phyloP scores from a whole-genome alignment of 148 eudicot species.

The Cornus florida region DNA sequence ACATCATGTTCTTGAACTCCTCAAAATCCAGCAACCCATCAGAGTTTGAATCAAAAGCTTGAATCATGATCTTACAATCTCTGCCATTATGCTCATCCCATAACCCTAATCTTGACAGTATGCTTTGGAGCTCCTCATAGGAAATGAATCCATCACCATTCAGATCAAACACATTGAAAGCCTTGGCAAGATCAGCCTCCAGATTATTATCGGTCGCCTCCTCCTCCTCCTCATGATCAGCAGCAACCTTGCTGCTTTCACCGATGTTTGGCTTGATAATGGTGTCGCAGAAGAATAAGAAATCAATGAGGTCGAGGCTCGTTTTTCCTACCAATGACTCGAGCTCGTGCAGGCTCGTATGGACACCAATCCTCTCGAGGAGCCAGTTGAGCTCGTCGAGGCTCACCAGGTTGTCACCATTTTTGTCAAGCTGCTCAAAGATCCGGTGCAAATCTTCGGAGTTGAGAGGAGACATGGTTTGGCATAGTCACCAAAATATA shows the following conservation, averaged over 20 bases:
- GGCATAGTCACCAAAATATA: no score
- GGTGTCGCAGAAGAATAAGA: conserved; percentile 35
- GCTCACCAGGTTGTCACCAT: conserved; percentile 51
- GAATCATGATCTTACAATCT: conserved; percentile 28
- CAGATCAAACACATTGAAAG: conserved; percentile 53
- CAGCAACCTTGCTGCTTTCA: background rate
- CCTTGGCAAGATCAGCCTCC: conserved; percentile 34
- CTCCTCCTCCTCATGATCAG: background rate
- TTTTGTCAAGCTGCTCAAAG: conserved; percentile 51
- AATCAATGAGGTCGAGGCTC: conserved; percentile 40
- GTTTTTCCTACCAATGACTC: conserved; percentile 35
- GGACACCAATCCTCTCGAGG: conserved; percentile 35
- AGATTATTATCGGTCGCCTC: conserved; percentile 14
- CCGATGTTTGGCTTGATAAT: conserved; percentile 10
- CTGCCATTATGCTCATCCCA: no score
- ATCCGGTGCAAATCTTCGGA: conserved; percentile 36
- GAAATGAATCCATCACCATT: conserved; percentile 53
- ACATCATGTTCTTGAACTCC: conserved; percentile 59
- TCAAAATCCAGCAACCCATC: conserved; percentile 54
- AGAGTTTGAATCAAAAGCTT: conserved; percentile 39
- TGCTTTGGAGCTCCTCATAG: conserved; percentile 37
- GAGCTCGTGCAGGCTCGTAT: conserved; percentile 32
- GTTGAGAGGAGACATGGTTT: conserved; percentile 31
- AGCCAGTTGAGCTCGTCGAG: conserved; percentile 48
- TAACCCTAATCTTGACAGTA: no score